These are phyloP conservation scores for Candida rishiriensis DNA, from an alignment of 805 yeast species.

Conservation along the genomic window DNA sequence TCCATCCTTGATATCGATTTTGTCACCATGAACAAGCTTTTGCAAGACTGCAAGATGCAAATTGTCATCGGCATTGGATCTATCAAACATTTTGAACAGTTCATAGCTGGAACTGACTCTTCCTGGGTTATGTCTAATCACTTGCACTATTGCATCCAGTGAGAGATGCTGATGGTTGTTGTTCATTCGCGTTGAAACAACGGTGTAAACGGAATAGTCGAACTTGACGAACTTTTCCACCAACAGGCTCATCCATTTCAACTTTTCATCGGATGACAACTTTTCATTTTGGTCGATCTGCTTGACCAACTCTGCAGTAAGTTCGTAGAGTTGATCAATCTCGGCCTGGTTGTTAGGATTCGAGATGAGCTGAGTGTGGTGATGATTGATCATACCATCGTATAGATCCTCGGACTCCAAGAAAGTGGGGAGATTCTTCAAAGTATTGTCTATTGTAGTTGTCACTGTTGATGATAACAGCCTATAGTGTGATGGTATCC, in stretches of 20 bases:
- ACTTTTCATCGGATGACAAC: slow-evolving; percentile 10
- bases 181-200: slow-evolving; percentile 9
- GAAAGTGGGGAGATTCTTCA: not conserved
- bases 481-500: too few relatives aligned
- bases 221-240: slow-evolving; percentile 21
- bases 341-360: not conserved
- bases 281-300: slow-evolving; percentile 1
- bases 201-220: slow-evolving; percentile 24
- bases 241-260: slow-evolving; percentile 18
- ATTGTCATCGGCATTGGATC: slow-evolving; percentile 4
- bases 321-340: slow-evolving; percentile 1
- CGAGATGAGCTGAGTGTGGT: not conserved
- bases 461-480: too few relatives aligned
- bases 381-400: slow-evolving; percentile 1
- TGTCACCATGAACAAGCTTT: slow-evolving; percentile 22
- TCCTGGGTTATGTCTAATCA: slow-evolving; percentile 33
- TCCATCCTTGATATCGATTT: slow-evolving; percentile 19
- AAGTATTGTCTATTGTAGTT: too few relatives aligned
- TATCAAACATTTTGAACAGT: slow-evolving; percentile 14
- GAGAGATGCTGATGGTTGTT: slow-evolving; percentile 3
- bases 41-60: slow-evolving; percentile 12
- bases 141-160: slow-evolving; percentile 16
- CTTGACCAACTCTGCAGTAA: not conserved
- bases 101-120: slow-evolving; percentile 32
- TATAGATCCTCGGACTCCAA: not conserved